phyloP scores from a whole-genome alignment of 108 stramenopile genomes.

The Nitzschia inconspicua region DNA sequence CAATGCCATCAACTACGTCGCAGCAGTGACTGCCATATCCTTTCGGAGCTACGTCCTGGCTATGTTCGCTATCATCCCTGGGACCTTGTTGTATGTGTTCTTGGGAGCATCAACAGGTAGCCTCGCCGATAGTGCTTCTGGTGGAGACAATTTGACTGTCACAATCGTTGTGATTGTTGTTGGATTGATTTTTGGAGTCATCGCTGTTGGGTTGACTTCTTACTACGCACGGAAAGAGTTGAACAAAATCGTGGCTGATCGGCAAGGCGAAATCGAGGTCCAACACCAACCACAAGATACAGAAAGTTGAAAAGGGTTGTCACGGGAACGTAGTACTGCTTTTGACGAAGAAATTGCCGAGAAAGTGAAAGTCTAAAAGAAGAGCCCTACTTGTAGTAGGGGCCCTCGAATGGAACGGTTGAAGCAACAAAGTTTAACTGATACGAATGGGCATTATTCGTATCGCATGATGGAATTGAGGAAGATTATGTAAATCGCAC shows the following conservation, averaged over 20 bases:
- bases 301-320: too few relatives aligned
- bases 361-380: too few relatives aligned
- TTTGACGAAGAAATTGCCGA: too few relatives aligned
- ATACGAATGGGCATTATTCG: too few relatives aligned
- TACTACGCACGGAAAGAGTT: conserved; percentile 72
- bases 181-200: conserved; percentile 52
- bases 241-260: conserved; percentile 36
- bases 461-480: too few relatives aligned
- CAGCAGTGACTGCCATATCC: conserved; percentile 43
- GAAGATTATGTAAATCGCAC: too few relatives aligned
- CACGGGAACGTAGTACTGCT: too few relatives aligned
- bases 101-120: conserved; percentile 69
- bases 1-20: conserved; percentile 55
- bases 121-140: conserved; percentile 33
- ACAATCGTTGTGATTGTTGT: conserved; percentile 42
- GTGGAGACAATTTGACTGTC: conserved; percentile 15
- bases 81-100: conserved; percentile 73
- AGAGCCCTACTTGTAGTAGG: too few relatives aligned
- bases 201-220: conserved; percentile 57
- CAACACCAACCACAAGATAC: too few relatives aligned
- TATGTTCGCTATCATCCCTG: conserved; percentile 63
- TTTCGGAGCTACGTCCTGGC: conserved; percentile 48
- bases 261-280: neutral
- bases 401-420: too few relatives aligned
- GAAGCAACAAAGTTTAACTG: too few relatives aligned